Percentiles rank a stretch among this genome's conserved stretches.
Conservation (phyloP, 495 filamentous ascomycete species). For the Collariella sp. region DNA sequence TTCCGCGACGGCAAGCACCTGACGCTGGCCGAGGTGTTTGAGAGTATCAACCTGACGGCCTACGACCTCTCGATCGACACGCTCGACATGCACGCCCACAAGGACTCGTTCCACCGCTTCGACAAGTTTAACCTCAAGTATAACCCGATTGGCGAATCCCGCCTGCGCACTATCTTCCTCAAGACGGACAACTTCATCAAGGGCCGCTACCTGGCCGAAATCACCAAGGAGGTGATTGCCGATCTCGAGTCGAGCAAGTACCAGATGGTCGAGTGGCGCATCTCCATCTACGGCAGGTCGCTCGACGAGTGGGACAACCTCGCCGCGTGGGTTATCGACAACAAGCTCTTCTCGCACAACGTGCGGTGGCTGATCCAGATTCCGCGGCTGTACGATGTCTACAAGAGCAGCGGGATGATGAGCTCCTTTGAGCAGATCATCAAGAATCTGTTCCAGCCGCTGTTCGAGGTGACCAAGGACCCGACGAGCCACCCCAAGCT, state of each 20-base stretch:
- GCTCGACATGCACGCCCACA: constrained; percentile 98
- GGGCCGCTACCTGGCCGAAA: constrained; percentile 90
- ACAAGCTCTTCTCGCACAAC: constrained; percentile 95
- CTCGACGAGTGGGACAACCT: constrained; percentile 97
- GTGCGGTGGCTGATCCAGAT: constrained; percentile 96
- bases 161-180: constrained; percentile 88
- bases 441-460: constrained; percentile 82
- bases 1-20: constrained; percentile 88
- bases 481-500: constrained; percentile 83
- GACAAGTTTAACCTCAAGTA: constrained; percentile 99
- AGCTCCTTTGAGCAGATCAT: constrained; percentile 83
- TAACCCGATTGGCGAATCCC: constrained; percentile 92
- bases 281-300: constrained; percentile 88
- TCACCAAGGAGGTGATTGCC: constrained; percentile 96
- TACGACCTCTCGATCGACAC: constrained; percentile 99
- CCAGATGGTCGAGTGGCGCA: constrained; percentile 98
- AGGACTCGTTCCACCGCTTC: constrained; percentile 95
- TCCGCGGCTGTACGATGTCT: constrained; percentile 89
- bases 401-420: constrained; percentile 81
- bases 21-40: constrained; percentile 87
- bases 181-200: constrained; percentile 98
- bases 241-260: constrained; percentile 98
- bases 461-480: constrained; percentile 90
- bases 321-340: constrained; percentile 96
- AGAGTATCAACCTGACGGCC: constrained; percentile 91